Conservation (phyloP, 306 rosid genomes). For the Prosopis cineraria region DNA sequence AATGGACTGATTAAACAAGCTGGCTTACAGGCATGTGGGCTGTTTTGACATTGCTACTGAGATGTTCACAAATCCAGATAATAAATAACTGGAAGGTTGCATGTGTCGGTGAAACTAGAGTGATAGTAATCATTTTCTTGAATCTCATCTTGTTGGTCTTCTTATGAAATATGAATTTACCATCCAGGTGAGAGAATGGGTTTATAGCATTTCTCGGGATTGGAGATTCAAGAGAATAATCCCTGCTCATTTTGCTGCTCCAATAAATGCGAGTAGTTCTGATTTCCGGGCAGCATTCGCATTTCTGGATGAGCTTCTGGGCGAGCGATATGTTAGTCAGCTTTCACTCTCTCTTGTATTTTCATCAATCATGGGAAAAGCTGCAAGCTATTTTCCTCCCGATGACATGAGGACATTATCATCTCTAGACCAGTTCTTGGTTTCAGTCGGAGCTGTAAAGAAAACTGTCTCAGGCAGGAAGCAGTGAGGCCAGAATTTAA, state of each 20-base stretch:
- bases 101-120: not conserved
- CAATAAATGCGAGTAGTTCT: constrained; percentile 72
- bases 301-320: constrained; percentile 83
- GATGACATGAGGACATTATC: constrained; percentile 97
- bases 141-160: not conserved
- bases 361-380: constrained; percentile 83
- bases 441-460: constrained; percentile 91
- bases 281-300: constrained; percentile 81
- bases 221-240: constrained; percentile 91
- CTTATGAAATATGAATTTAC: constrained; percentile 16
- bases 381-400: constrained; percentile 90
- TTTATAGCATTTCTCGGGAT: constrained; percentile 67
- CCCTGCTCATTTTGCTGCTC: constrained; percentile 93
- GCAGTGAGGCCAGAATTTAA: constrained; percentile 37
- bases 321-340: constrained; percentile 52
- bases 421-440: constrained; percentile 84
- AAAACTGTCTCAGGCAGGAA: constrained; percentile 85
- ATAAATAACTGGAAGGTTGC: not conserved
- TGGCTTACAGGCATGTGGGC: not conserved
- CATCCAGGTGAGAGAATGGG: constrained; percentile 90
- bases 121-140: not conserved
- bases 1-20: not conserved
- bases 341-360: constrained; percentile 74
- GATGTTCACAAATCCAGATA: not conserved
- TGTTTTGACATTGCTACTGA: not conserved